Conservation (phyloP, 768 basidiomycete genomes). For the Myochromella boudieri region DNA sequence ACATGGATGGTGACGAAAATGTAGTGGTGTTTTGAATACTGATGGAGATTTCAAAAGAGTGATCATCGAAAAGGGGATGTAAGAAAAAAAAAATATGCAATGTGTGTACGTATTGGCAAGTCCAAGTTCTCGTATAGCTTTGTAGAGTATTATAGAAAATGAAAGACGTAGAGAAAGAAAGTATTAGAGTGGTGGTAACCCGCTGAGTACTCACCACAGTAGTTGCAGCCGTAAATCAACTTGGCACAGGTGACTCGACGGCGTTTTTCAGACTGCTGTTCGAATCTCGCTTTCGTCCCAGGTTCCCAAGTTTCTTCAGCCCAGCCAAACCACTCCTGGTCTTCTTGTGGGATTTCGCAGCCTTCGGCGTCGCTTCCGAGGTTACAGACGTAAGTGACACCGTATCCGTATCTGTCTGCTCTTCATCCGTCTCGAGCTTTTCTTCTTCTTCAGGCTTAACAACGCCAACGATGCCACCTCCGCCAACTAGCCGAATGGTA, state of each 20-base stretch:
- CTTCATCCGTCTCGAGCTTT: slow-evolving; percentile 27
- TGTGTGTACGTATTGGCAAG: not conserved
- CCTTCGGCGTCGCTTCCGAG: slow-evolving; percentile 25
- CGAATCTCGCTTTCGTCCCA: slow-evolving; percentile 54
- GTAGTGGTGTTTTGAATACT: not conserved
- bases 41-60: not conserved
- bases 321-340: slow-evolving; percentile 56
- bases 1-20: slow-evolving; percentile 8
- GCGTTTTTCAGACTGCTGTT: slow-evolving; percentile 44
- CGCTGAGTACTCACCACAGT: not conserved
- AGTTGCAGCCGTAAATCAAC: slow-evolving; percentile 2
- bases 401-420: slow-evolving; percentile 34
- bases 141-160: not conserved
- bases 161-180: not conserved
- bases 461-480: slow-evolving; percentile 44
- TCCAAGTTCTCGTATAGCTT: slow-evolving; percentile 1
- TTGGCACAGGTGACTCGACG: slow-evolving; percentile 15
- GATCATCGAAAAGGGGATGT: not conserved
- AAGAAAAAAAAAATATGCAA: not conserved
- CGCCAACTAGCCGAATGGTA: slow-evolving; percentile 62
- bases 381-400: slow-evolving; percentile 34
- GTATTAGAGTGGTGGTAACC: slow-evolving; percentile 4
- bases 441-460: slow-evolving; percentile 28
- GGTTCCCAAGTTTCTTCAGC: slow-evolving; percentile 53
- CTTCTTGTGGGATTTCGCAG: slow-evolving; percentile 48